Evolutionary conservation across 345 rosid species (phyloP).

Genomic region (Boechera stricta): DNA sequence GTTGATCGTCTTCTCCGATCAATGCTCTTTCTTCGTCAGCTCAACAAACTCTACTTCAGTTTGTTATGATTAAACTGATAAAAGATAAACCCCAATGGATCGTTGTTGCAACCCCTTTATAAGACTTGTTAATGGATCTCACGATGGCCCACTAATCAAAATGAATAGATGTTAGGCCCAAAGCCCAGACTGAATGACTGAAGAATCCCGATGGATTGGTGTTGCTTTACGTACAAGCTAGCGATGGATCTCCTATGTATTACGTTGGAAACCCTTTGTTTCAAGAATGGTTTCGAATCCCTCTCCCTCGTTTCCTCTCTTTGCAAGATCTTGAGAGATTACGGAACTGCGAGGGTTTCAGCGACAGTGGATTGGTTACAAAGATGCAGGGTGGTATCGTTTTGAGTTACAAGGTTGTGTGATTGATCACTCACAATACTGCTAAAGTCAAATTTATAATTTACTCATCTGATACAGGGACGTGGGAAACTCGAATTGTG

Average conservation of each 20-base stretch:
- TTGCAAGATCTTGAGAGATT: background rate
- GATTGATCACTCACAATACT: background rate
- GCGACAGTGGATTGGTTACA: slow-evolving; percentile 32
- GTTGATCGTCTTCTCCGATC: no score
- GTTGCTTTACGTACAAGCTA: background rate
- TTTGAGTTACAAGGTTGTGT: slow-evolving; percentile 34
- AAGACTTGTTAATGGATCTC: no score
- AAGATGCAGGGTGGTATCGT: slow-evolving; percentile 6
- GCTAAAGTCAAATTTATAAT: background rate
- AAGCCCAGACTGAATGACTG: no score
- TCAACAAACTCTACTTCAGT: no score
- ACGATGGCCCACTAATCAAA: no score
- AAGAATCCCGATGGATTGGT: slow-evolving; percentile 24
- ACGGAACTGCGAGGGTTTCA: background rate
- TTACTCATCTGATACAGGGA: slow-evolving; percentile 24
- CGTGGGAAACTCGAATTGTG: background rate
- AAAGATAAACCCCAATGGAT: no score
- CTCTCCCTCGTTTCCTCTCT: slow-evolving; percentile 9
- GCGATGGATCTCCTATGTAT: background rate
- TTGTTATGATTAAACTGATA: no score
- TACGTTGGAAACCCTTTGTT: slow-evolving; percentile 29
- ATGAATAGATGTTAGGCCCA: no score
- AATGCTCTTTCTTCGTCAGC: no score
- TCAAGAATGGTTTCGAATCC: slow-evolving; percentile 27
- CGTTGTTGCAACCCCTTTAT: no score